A percentile compares a stretch with the other conserved stretches of the same genome.
phyloP scores from a whole-genome alignment of 345 rosid genomes.

The Hypericum perforatum region DNA sequence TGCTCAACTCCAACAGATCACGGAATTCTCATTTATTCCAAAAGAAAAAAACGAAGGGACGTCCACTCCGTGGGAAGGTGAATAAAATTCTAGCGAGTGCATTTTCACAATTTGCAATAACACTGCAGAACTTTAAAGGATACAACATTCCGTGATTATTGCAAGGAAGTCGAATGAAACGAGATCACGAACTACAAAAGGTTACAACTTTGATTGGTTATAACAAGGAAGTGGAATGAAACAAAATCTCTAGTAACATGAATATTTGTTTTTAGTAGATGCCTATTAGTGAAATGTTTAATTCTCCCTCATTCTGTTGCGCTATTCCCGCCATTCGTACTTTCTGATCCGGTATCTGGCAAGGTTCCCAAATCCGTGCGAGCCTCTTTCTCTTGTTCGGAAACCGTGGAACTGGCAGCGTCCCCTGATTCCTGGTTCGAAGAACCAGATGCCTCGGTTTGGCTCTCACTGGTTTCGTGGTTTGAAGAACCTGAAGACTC shows the following conservation, averaged over 20 bases:
- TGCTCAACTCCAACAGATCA: no score
- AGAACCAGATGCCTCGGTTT: constrained; percentile 15
- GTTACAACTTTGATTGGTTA: constrained; percentile 11
- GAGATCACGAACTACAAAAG: background rate
- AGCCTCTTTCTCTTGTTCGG: constrained; percentile 41
- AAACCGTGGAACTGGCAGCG: constrained; percentile 17
- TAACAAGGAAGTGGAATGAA: background rate
- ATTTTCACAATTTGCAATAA: no score
- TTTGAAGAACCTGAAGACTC: constrained; percentile 9
- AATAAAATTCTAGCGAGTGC: no score
- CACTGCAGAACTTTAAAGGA: background rate
- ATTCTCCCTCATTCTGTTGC: constrained; percentile 36
- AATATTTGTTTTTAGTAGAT: background rate
- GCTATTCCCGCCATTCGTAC: constrained; percentile 23
- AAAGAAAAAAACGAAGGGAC: no score
- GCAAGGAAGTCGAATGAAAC: background rate
- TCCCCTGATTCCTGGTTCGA: constrained; percentile 17
- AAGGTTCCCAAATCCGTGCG: constrained; percentile 42
- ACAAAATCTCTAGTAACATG: constrained; percentile 7
- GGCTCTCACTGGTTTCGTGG: background rate
- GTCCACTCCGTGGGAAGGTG: no score
- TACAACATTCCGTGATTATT: background rate
- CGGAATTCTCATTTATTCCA: no score
- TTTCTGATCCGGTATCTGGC: constrained; percentile 30
- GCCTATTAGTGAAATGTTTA: background rate